These are phyloP conservation scores for Trifolium subterraneum DNA, from an alignment of 306 rosid genomes.

Conservation along the genomic window DNA sequence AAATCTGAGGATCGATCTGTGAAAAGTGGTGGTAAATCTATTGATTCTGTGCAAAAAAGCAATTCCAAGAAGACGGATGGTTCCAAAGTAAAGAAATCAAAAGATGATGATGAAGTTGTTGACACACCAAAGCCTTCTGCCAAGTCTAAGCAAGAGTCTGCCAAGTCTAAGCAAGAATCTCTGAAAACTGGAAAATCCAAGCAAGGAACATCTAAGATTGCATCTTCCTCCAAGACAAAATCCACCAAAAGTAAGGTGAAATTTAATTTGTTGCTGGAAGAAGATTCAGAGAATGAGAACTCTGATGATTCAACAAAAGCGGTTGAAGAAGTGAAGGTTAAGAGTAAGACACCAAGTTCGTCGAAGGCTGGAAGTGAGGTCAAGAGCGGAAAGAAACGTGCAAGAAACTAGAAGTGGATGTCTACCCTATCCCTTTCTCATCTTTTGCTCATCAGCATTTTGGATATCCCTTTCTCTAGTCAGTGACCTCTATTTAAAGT, in stretches of 20 bases:
- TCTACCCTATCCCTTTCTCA: background rate
- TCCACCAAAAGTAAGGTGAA: constrained; percentile 57
- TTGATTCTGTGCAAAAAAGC: constrained; percentile 49
- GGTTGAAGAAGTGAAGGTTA: constrained; percentile 56
- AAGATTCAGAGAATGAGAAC: constrained; percentile 56
- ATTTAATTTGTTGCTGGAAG: constrained; percentile 51
- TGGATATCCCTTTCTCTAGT: constrained; percentile 31
- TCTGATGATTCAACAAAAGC: constrained; percentile 46
- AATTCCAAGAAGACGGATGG: constrained; percentile 58
- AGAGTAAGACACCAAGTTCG: constrained; percentile 56
- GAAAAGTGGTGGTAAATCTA: constrained; percentile 55
- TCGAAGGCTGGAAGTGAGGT: background rate
- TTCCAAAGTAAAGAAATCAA: constrained; percentile 58
- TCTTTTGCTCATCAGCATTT: constrained; percentile 15
- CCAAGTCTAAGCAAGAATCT: constrained; percentile 65
- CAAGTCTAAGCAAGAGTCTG: constrained; percentile 65
- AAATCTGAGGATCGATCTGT: constrained; percentile 10
- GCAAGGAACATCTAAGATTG: constrained; percentile 56
- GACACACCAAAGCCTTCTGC: constrained; percentile 48
- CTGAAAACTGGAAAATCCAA: constrained; percentile 61
- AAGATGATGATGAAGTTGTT: constrained; percentile 58
- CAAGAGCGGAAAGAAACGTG: constrained; percentile 82
- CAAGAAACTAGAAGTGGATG: constrained; percentile 54
- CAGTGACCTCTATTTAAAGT: constrained; percentile 33
- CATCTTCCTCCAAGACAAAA: constrained; percentile 65